These are phyloP conservation scores for Colletotrichum sp. DNA, from an alignment of 2,329 filamentous ascomycete genomes.

Conservation along the genomic window DNA sequence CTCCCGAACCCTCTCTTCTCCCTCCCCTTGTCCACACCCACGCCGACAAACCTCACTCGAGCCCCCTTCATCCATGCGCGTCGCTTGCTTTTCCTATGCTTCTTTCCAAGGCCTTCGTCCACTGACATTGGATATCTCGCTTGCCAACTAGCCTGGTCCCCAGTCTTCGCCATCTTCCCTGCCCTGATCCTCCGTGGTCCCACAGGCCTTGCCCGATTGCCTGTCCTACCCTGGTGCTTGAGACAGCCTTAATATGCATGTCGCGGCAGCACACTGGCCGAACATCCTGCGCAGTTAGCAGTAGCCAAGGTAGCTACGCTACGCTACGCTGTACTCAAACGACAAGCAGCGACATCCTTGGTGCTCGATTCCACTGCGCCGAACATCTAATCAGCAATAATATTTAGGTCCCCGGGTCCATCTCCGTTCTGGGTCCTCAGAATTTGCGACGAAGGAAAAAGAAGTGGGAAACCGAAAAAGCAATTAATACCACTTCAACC, in stretches of 20 bases:
- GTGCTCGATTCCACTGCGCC: conserved; percentile 18
- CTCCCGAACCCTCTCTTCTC: background rate
- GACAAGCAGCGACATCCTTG: conserved; percentile 20
- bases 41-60: background rate
- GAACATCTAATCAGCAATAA: conserved; percentile 18
- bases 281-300: background rate
- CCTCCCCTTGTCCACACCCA: background rate
- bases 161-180: conserved; percentile 22
- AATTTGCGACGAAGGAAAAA: conserved; percentile 6
- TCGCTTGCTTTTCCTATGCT: conserved; percentile 10
- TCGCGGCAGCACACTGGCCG: conserved; percentile 12
- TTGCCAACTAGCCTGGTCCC: conserved; percentile 18
- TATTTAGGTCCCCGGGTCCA: conserved; percentile 6
- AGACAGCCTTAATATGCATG: conserved; percentile 21
- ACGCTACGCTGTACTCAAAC: background rate
- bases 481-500: conserved; percentile 8
- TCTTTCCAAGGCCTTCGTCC: conserved; percentile 1
- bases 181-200: conserved; percentile 18
- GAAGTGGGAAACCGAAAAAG: conserved; percentile 11
- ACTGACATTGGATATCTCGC: conserved; percentile 22
- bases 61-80: background rate
- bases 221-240: conserved; percentile 18
- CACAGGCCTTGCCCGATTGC: conserved; percentile 16
- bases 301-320: background rate
- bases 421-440: conserved; percentile 14